phyloP scores from a whole-genome alignment of 2,329 filamentous ascomycete species.

The Fulvia fulva region DNA sequence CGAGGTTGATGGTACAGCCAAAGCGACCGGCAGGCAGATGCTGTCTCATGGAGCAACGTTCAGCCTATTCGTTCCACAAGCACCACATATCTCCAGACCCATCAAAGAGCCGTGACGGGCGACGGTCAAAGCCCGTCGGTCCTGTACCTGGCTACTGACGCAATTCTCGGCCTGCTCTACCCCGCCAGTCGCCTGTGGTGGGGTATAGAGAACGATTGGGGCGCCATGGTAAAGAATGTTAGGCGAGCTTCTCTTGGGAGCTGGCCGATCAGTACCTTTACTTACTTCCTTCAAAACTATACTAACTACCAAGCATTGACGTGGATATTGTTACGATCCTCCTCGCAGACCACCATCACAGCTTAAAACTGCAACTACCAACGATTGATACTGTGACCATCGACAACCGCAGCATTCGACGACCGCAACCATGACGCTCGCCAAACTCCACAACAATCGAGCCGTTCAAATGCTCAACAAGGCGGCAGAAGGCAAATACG shows the following conservation, averaged over 20 bases:
- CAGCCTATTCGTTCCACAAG: not conserved
- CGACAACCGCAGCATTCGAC: no score
- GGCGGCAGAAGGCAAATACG: constrained; percentile 33
- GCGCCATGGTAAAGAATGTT: not conserved
- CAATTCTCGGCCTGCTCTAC: not conserved
- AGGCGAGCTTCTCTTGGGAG: not conserved
- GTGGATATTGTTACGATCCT: not conserved
- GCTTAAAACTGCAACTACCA: no score
- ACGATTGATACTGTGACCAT: no score
- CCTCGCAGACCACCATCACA: not conserved
- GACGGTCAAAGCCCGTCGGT: not conserved
- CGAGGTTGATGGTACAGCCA: no score
- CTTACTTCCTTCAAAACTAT: not conserved
- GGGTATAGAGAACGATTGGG: not conserved
- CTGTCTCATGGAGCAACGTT: not conserved
- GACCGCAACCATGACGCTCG: constrained; percentile 18
- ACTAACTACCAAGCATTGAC: not conserved
- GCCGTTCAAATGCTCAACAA: constrained; percentile 33
- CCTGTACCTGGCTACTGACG: not conserved
- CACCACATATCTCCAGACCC: not conserved
- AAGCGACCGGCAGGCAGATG: no score
- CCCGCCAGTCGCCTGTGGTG: not conserved
- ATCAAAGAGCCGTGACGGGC: not conserved
- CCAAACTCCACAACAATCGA: constrained; percentile 27
- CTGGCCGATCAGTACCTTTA: not conserved